phyloP scores from a whole-genome alignment of 768 basidiomycete species.

The Boletus patriciae region DNA sequence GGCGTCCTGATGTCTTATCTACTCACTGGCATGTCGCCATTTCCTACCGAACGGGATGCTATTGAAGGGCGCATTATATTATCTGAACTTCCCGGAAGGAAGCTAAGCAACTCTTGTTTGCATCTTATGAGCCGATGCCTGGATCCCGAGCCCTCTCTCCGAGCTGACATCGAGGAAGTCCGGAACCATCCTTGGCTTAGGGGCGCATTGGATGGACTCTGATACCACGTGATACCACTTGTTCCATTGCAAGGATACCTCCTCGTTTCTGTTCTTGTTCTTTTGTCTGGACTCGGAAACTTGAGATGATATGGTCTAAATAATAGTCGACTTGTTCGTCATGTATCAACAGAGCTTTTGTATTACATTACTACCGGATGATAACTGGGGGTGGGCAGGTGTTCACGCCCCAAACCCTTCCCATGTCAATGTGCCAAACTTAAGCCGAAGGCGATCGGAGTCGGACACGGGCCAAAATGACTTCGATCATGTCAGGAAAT shows the following conservation, averaged over 20 bases:
- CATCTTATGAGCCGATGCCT: constrained; percentile 76
- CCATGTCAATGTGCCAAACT: too few relatives aligned
- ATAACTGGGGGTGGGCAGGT: too few relatives aligned
- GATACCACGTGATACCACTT: not conserved
- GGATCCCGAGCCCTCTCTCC: constrained; percentile 75
- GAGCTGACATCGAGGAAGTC: constrained; percentile 82
- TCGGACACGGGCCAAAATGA: too few relatives aligned
- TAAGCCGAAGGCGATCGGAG: too few relatives aligned
- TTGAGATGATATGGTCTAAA: constrained; percentile 6
- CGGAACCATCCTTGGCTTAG: constrained; percentile 81
- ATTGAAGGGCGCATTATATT: constrained; percentile 62
- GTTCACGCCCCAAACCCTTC: too few relatives aligned
- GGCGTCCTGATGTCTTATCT: constrained; percentile 95
- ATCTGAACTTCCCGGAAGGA: constrained; percentile 37
- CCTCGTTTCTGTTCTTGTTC: constrained; percentile 5
- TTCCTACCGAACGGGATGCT: constrained; percentile 84
- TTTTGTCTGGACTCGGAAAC: not conserved
- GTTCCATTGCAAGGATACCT: constrained; percentile 8
- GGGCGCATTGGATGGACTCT: constrained; percentile 22
- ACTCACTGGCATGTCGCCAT: constrained; percentile 89
- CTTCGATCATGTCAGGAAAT: too few relatives aligned
- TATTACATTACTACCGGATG: too few relatives aligned
- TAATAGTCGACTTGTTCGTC: constrained; percentile 13
- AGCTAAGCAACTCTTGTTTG: constrained; percentile 50
- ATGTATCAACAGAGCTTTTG: constrained; percentile 9